Percentiles rank a stretch among this genome's conserved stretches.
Conservation (phyloP, 2,329 filamentous ascomycete species). For the Plenodomus lindquistii region DNA sequence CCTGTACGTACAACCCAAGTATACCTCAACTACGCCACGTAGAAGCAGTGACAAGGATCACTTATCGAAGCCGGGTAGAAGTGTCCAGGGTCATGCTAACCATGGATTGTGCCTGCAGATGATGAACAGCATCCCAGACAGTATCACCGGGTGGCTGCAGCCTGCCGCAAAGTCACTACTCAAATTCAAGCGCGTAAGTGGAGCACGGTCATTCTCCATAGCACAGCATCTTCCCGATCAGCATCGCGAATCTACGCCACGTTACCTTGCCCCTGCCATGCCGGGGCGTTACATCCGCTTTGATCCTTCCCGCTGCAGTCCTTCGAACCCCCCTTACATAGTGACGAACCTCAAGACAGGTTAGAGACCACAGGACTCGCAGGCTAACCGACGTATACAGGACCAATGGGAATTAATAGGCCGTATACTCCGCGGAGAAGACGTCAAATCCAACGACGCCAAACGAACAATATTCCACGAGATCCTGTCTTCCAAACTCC, state of each 20-base stretch:
- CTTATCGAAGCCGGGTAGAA: neutral
- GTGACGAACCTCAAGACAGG: neutral
- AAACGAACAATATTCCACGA: constrained; percentile 42
- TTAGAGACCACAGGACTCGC: neutral
- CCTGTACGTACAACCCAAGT: constrained; percentile 22
- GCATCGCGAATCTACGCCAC: neutral
- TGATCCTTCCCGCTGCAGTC: neutral
- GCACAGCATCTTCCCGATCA: neutral
- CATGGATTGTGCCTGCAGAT: constrained; percentile 18
- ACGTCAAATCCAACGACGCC: constrained; percentile 37
- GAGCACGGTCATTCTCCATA: constrained; percentile 1
- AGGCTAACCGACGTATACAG: constrained; percentile 6
- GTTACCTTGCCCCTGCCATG: neutral
- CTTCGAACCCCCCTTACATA: neutral
- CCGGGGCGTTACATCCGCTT: neutral
- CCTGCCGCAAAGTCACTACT: constrained; percentile 37
- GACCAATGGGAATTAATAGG: constrained; percentile 30
- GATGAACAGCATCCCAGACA: constrained; percentile 39
- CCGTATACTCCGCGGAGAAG: constrained; percentile 32
- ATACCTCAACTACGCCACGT: neutral
- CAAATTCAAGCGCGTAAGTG: constrained; percentile 34
- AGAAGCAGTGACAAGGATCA: neutral
- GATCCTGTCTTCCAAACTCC: constrained; percentile 35
- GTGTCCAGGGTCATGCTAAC: neutral
- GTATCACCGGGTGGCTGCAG: constrained; percentile 33